phyloP scores from a whole-genome alignment of 148 eudicot species.

The Diospyros kaki region DNA sequence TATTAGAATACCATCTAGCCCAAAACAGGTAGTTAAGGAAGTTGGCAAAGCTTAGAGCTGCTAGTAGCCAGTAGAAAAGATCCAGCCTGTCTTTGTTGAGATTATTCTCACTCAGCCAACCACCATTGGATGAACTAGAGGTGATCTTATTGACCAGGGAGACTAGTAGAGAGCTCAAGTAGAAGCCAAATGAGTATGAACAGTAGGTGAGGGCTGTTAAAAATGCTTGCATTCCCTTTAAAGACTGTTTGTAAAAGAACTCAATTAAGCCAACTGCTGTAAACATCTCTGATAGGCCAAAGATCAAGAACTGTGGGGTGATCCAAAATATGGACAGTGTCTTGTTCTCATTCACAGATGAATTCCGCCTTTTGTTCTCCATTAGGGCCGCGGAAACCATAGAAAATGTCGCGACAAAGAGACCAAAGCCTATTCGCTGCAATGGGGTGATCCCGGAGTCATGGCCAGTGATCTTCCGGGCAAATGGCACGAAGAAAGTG shows the following conservation, averaged over 20 bases:
- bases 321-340: conserved; percentile 62
- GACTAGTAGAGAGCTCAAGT: conserved; percentile 70
- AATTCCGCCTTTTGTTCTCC: conserved; percentile 47
- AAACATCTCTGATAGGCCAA: conserved; percentile 90
- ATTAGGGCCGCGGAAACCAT: conserved; percentile 76
- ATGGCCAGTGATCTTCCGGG: conserved; percentile 55
- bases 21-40: conserved; percentile 73
- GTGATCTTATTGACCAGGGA: conserved; percentile 66
- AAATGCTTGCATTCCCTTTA: conserved; percentile 78
- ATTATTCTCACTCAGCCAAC: conserved; percentile 79
- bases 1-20: conserved; percentile 57
- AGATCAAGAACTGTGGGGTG: conserved; percentile 74
- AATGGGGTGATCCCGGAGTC: conserved; percentile 72
- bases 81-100: conserved; percentile 76
- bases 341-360: conserved; percentile 12
- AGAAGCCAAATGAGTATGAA: conserved; percentile 88
- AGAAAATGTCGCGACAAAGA: conserved; percentile 66
- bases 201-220: conserved; percentile 80
- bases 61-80: conserved; percentile 80
- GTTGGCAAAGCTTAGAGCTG: conserved; percentile 59
- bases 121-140: conserved; percentile 21
- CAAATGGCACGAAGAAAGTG: conserved; percentile 61
- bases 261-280: conserved; percentile 88
- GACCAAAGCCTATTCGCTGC: conserved; percentile 71
- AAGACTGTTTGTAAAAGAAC: conserved; percentile 77